Evolutionary conservation across 208 protist species (phyloP).

Genomic region (Leishmania aethiopica): DNA sequence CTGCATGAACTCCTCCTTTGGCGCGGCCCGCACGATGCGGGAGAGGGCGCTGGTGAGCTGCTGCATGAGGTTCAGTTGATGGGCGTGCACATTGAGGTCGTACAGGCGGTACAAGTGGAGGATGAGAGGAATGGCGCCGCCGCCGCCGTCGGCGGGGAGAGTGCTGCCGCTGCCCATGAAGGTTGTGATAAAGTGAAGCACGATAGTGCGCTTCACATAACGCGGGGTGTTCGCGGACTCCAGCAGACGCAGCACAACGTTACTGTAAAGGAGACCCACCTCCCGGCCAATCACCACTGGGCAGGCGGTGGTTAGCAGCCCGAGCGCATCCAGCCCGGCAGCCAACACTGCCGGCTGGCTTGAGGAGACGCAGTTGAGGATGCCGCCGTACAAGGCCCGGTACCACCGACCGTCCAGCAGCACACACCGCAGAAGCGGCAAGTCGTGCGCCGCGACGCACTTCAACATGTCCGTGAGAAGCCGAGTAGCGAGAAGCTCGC

Average conservation of each 20-base stretch:
- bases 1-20: constrained; percentile 37
- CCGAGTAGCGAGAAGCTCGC: constrained; percentile 65
- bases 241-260: constrained; percentile 91
- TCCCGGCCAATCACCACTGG: constrained; percentile 61
- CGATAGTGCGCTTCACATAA: constrained; percentile 86
- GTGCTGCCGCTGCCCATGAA: constrained; percentile 41
- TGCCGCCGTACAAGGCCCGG: constrained; percentile 78
- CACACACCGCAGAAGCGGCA: constrained; percentile 45
- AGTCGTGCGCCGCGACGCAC: constrained; percentile 30
- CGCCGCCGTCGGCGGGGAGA: constrained; percentile 1
- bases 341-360: constrained; percentile 84
- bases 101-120: constrained; percentile 78
- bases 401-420: constrained; percentile 45
- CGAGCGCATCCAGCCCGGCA: constrained; percentile 86
- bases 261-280: constrained; percentile 93
- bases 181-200: constrained; percentile 80
- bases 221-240: constrained; percentile 89
- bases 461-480: constrained; percentile 66
- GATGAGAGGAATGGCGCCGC: constrained; percentile 40
- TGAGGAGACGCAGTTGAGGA: constrained; percentile 91
- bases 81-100: constrained; percentile 81
- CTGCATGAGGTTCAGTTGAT: constrained; percentile 84
- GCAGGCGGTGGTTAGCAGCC: constrained; percentile 72
- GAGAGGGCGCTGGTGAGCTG: constrained; percentile 78
- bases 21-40: constrained; percentile 70